Evolutionary conservation across 495 filamentous ascomycete genomes (phyloP).

Genomic region (Annulohypoxylon maeteangense): DNA sequence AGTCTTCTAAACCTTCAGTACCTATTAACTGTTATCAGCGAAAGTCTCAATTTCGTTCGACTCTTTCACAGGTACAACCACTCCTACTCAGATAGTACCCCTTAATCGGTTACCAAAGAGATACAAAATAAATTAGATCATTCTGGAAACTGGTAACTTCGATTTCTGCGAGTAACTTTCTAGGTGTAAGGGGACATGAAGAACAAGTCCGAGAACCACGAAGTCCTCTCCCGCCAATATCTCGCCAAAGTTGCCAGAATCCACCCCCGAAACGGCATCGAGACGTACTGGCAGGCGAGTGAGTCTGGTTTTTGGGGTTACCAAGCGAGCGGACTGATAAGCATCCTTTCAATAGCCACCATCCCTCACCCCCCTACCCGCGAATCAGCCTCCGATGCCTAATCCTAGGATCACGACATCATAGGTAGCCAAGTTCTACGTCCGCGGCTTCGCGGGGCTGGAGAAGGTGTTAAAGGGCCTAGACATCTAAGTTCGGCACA

Average conservation of each 20-base stretch:
- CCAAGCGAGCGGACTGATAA: not conserved
- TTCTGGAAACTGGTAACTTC: no score
- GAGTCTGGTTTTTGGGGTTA: not conserved
- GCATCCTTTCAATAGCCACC: not conserved
- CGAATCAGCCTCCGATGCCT: no score
- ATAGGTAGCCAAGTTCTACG: constrained; percentile 26
- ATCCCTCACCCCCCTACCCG: constrained; percentile 3
- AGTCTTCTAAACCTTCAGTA: not conserved
- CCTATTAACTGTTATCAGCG: not conserved
- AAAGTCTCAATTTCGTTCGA: not conserved
- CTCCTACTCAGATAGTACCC: not conserved
- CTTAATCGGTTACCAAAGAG: not conserved
- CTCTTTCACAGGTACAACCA: not conserved
- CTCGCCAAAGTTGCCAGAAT: constrained; percentile 8
- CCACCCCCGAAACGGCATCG: constrained; percentile 15
- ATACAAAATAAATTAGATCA: not conserved
- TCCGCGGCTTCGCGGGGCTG: constrained; percentile 19
- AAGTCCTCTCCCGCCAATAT: constrained; percentile 18
- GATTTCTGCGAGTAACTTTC: constrained; percentile 8
- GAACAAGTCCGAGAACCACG: constrained; percentile 8
- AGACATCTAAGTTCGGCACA: constrained; percentile 10
- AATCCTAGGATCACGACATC: constrained; percentile 19
- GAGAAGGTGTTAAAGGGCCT: constrained; percentile 6
- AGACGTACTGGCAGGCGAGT: constrained; percentile 19
- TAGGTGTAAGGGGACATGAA: constrained; percentile 16